Evolutionary conservation across 495 filamentous ascomycete species (phyloP), one percentile per base, ranked within the genome.

Genomic region (Penicillium tannophilum): DNA sequence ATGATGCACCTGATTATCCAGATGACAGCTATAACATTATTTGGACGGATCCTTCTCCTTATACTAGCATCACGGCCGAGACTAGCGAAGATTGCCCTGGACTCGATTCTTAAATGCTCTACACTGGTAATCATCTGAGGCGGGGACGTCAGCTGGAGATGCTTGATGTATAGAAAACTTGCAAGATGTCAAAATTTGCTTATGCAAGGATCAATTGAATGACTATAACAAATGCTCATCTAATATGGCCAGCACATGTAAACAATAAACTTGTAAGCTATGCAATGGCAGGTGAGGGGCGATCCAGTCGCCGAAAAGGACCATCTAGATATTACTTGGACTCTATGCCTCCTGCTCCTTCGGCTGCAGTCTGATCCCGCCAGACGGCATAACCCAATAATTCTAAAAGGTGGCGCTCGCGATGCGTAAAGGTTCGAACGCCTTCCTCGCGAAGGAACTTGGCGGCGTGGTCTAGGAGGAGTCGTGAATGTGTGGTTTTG

Each of bases 341-440:
- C 28, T 58, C 55, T 50, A 54, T 30, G 1, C 16, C 20, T 28
- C 5, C 47, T 23, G 1, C 20, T 12, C 26, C 16, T 19, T 17
- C 17, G 30, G 53, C 19, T 23, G 24, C 23, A 2, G 28, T 62
- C 47, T 70, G 67, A 55, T 84, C 33, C 74, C 72, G 30, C 64
- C 84, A 57, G 53, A 73, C 36, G 75, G 81, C 58, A 46, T 59
- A 72, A 7, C 70, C 71, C 2, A 72, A 51, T 44, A 75, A 20
- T 58, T 82, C 78, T 1, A 82, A 60, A 1, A 80, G 59, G 63
- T 77, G 72, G 17, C 77, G 68, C 58, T 82, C 74, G 23, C 78
- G 71, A 56, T 75, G 66, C 23, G 67, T 63, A 49, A 82, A 72
- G 3, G 71, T 47, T 4, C 43, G 42, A 3, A 63, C 60, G 4